Evolutionary conservation across 192 early-diverging fungal genomes (phyloP), one percentile per base, ranked within the genome.

Genomic region (Mycoemilia scoparia): DNA sequence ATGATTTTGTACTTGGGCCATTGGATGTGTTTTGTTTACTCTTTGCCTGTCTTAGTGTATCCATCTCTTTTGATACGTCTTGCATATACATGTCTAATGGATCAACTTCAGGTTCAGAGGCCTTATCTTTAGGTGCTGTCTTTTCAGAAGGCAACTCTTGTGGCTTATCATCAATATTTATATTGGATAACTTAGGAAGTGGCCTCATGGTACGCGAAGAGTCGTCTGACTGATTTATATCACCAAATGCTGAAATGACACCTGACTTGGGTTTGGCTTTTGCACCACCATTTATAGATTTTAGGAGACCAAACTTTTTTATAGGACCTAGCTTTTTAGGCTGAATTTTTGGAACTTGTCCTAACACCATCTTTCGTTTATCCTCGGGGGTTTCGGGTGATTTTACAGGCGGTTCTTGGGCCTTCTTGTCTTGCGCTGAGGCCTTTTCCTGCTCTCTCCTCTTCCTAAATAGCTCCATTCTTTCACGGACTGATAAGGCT

Each of bases 41-140:
- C 51, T 12, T 43, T 41, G 34, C 77, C 71, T 27, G 74, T 63
- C 41, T 82, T 64, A 17, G 74, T 69, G 21, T 76, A 17, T 68
- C 57, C n/a, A 77, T 70, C 32, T 86, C 76, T 1, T 73, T 63
- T 17, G 51, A 71, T 4, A 95, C 84, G 50, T 72, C 73, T 15
- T 71, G 67, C 91, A 96, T 96, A 46, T 69, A 96, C 15, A 77
- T 81, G 34, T 96, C 91, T 11, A 84, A 38, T 4, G 79, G 66
- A 31, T 84, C 82, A 4, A 60, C 42, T 7, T 70, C 80, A 15
- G 67, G 47, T 19, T 40, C 55, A 15, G 72, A 66, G 33, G 67
- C 55, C 1, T 20, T 52, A 45, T 49, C 64, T 30, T 25, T 36
- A 33, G 21, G 12, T 42, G 7, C 21, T 18, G 19, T 41, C 38